Percentiles rank a stretch among this genome's conserved stretches.
These are phyloP conservation scores for Talaromyces sp. DNA, from an alignment of 2,329 filamentous ascomycete species.

Conservation along the genomic window DNA sequence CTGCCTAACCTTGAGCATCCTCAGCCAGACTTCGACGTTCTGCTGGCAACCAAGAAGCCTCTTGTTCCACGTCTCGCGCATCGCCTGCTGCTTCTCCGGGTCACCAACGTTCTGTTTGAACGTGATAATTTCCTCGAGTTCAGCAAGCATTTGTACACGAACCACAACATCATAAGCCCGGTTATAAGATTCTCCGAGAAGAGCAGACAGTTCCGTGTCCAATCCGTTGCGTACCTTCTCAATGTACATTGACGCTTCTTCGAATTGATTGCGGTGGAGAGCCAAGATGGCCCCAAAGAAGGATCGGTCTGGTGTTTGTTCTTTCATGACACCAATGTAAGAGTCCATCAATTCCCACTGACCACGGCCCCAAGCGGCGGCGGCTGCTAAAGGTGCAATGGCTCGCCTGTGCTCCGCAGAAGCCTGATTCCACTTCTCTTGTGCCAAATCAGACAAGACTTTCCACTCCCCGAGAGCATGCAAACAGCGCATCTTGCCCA, in stretches of 20 bases:
- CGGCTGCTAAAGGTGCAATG: conserved; percentile 89
- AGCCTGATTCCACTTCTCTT: conserved; percentile 91
- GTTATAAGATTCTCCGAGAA: conserved; percentile 98
- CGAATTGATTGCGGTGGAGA: conserved; percentile 92
- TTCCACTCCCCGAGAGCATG: conserved; percentile 98
- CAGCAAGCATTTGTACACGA: conserved; percentile 96
- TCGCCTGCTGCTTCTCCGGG: conserved; percentile 78
- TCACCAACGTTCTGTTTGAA: conserved; percentile 87
- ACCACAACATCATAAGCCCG: conserved; percentile 97
- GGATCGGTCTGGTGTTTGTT: conserved; percentile 84
- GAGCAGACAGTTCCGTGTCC: conserved; percentile 89
- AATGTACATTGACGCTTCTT: conserved; percentile 82
- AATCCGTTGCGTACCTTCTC: conserved; percentile 87
- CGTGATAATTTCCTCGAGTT: conserved; percentile 93
- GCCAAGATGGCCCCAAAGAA: conserved; percentile 97
- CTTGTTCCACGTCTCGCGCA: conserved; percentile 93
- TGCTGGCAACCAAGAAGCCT: conserved; percentile 91
- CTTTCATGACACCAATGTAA: conserved; percentile 92
- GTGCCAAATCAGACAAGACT: conserved; percentile 76
- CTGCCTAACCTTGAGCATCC: conserved; percentile 91
- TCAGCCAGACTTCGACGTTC: conserved; percentile 97
- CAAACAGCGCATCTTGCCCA: conserved; percentile 99
- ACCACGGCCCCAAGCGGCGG: conserved; percentile 90
- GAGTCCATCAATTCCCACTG: conserved; percentile 99
- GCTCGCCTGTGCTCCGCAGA: conserved; percentile 79